A percentile compares a stretch with the other conserved stretches of the same genome.
phyloP scores from a whole-genome alignment of 2,329 filamentous ascomycete genomes.

The Calonectria pauciramosa region DNA sequence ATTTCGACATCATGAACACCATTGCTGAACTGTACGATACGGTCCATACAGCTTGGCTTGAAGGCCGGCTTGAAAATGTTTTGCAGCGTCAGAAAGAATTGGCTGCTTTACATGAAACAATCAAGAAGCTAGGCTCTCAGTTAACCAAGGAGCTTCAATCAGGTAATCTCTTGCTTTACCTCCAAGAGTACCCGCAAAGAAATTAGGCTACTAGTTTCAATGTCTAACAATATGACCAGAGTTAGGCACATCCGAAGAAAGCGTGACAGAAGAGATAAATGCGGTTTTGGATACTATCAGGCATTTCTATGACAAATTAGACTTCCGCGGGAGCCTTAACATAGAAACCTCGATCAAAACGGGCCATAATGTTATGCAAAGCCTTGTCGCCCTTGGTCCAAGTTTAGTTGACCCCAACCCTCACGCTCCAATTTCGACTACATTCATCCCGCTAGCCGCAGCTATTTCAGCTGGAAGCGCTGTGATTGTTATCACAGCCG shows the following conservation, averaged over 20 bases:
- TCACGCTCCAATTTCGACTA: background rate
- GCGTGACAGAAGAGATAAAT: background rate
- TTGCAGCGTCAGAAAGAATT: constrained; percentile 12
- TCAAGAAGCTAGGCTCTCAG: background rate
- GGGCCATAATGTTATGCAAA: background rate
- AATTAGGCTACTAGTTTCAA: too few relatives aligned
- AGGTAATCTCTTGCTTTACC: background rate
- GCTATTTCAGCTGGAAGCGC: background rate
- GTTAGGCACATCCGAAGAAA: background rate
- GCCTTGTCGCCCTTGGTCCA: background rate
- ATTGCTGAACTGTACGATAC: background rate
- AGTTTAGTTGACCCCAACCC: background rate
- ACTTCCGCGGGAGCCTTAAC: background rate
- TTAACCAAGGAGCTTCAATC: background rate
- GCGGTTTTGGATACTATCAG: background rate
- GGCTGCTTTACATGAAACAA: background rate
- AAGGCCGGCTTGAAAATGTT: constrained; percentile 1
- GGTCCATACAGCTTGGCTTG: background rate
- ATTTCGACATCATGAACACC: background rate
- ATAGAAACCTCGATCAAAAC: background rate
- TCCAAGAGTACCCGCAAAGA: too few relatives aligned
- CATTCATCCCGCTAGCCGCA: background rate
- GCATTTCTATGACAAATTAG: background rate
- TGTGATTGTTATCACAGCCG: background rate
- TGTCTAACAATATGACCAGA: background rate